A percentile compares a stretch with the other conserved stretches of the same genome.
These are phyloP conservation scores for Gonapodya prolifera DNA, from an alignment of 192 early-diverging fungal species.

Conservation along the genomic window DNA sequence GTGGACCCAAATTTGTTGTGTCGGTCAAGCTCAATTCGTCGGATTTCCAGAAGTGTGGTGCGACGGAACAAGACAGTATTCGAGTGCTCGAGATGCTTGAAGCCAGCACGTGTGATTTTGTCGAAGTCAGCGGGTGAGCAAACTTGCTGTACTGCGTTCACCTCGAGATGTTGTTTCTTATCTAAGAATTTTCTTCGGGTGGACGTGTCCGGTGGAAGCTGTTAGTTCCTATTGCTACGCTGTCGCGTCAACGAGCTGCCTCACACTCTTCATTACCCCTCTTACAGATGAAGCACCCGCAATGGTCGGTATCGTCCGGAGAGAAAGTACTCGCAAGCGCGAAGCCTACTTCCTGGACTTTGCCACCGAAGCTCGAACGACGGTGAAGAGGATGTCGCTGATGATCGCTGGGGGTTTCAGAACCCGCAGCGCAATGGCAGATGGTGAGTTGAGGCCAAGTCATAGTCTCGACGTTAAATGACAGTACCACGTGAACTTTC, in stretches of 20 bases:
- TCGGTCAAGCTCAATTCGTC: neutral
- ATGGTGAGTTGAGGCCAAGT: neutral
- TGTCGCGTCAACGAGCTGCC: too few species aligned
- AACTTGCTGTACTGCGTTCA: too few species aligned
- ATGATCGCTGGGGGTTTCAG: constrained; percentile 3
- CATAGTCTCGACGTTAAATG: neutral
- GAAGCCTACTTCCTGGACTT: constrained; percentile 4
- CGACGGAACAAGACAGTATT: neutral
- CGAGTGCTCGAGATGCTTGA: neutral
- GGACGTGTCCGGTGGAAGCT: too few species aligned
- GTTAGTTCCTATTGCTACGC: too few species aligned
- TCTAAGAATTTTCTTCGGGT: too few species aligned
- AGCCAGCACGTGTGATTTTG: neutral
- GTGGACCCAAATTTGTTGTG: neutral
- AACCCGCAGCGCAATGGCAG: neutral
- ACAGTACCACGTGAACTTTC: neutral
- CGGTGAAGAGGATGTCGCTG: neutral
- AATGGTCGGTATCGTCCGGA: neutral
- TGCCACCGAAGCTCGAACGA: neutral
- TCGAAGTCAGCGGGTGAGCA: neutral
- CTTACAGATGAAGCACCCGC: neutral
- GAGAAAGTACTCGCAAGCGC: neutral
- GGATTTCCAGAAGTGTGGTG: neutral
- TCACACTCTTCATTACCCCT: neutral
- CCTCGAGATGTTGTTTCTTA: neutral